A percentile compares a stretch with the other conserved stretches of the same genome.
Conservation (phyloP, 495 filamentous ascomycete species). For the Penicillium pulvis region DNA sequence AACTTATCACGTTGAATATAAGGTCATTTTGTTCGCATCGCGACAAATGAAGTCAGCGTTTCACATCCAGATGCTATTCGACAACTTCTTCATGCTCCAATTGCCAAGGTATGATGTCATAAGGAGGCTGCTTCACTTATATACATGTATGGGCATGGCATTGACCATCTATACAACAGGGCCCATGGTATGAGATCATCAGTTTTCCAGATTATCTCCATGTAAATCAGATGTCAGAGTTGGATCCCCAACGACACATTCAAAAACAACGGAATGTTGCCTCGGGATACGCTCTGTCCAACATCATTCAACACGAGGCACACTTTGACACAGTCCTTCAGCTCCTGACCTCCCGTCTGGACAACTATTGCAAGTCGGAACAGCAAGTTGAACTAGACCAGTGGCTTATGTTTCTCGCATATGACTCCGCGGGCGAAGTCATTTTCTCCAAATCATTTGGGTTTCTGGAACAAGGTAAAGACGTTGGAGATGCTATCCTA, state of each 20-base stretch:
- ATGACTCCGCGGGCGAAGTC: slow-evolving; percentile 46
- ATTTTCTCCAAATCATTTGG: slow-evolving; percentile 45
- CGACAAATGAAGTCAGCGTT: too few species aligned
- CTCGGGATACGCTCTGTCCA: slow-evolving; percentile 40
- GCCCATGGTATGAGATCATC: slow-evolving; percentile 33
- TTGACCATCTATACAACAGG: slow-evolving; percentile 14
- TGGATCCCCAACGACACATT: slow-evolving; percentile 36
- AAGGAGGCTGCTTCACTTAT: too few species aligned
- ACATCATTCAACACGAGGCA: slow-evolving; percentile 41
- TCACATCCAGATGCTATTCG: too few species aligned
- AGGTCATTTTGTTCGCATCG: too few species aligned
- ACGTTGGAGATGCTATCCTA: slow-evolving; percentile 44
- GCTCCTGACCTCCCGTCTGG: slow-evolving; percentile 33
- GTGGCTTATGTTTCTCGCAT: slow-evolving; percentile 53
- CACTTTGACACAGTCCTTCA: slow-evolving; percentile 38
- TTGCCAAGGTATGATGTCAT: not conserved
- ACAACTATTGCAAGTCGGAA: slow-evolving; percentile 23
- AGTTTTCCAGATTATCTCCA: slow-evolving; percentile 42
- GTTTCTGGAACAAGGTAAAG: slow-evolving; percentile 41
- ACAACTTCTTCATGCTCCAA: too few species aligned
- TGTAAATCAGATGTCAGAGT: slow-evolving; percentile 46
- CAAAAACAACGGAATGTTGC: slow-evolving; percentile 37
- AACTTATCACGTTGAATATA: too few species aligned
- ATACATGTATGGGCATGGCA: too few species aligned
- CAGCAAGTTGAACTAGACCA: slow-evolving; percentile 38